These are phyloP conservation scores for Boletus bicolor DNA, from an alignment of 768 basidiomycete genomes.

Conservation along the genomic window DNA sequence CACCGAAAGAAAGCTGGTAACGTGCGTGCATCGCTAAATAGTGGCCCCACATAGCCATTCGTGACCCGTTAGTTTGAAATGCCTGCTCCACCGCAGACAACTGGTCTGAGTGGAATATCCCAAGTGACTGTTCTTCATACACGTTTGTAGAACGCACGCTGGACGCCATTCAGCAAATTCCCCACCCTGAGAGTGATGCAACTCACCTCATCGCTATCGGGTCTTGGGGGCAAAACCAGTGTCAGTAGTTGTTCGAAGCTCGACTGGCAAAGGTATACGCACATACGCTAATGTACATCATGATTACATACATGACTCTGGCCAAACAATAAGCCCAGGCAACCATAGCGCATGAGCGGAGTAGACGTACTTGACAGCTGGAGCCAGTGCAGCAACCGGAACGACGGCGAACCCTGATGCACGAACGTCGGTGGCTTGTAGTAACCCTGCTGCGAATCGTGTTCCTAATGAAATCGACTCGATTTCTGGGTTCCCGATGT, in stretches of 20 bases:
- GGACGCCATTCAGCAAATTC: background rate
- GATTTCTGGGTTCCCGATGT: conserved; percentile 75
- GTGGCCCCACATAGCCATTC: conserved; percentile 67
- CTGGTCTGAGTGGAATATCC: conserved; percentile 58
- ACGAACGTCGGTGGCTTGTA: conserved; percentile 81
- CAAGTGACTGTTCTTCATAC: conserved; percentile 91
- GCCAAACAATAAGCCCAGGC: background rate
- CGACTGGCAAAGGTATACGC: conserved; percentile 31
- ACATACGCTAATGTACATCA: conserved; percentile 93
- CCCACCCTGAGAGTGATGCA: background rate
- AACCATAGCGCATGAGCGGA: background rate
- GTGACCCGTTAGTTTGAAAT: conserved; percentile 43
- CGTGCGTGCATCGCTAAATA: conserved; percentile 82
- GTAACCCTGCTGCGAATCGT: conserved; percentile 67
- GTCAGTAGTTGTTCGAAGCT: background rate
- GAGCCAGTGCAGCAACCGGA: conserved; percentile 67
- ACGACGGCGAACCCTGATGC: conserved; percentile 88
- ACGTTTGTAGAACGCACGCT: conserved; percentile 92
- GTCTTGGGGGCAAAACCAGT: conserved; percentile 38
- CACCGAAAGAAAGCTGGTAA: conserved; percentile 88
- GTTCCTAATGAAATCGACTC: conserved; percentile 65
- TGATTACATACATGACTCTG: conserved; percentile 83
- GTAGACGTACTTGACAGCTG: conserved; percentile 75
- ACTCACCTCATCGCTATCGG: conserved; percentile 77
- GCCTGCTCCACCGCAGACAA: conserved; percentile 44